Evolutionary conservation across 176 grass and related monocot species (phyloP).

Genomic region (Lolium perenne): DNA sequence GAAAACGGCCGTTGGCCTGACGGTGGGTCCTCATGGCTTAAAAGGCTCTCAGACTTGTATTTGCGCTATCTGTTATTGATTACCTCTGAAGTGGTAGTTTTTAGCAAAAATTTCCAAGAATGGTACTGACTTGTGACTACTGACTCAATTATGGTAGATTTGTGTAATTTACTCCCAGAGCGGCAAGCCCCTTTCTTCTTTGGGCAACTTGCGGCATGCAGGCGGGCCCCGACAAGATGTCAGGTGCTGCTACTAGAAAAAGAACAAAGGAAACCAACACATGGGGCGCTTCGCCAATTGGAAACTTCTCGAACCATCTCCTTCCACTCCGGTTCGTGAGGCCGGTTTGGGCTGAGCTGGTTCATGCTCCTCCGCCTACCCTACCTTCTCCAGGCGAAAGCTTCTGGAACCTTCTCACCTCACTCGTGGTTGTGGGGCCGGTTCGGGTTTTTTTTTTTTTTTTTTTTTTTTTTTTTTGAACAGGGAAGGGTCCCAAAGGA

Average conservation of each 20-base stretch:
- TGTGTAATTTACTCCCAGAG: not conserved
- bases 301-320: conserved; percentile 45
- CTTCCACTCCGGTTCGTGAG: conserved; percentile 21
- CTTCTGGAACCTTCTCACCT: conserved; percentile 46
- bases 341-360: conserved; percentile 48
- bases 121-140: no score
- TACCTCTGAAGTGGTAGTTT: no score
- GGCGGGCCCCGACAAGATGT: conserved; percentile 28
- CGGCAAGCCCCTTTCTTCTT: conserved; percentile 21
- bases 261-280: not conserved
- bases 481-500: no score
- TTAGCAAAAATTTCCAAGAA: no score
- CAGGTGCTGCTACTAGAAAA: not conserved
- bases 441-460: no score
- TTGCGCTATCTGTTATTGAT: no score
- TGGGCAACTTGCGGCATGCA: conserved; percentile 44
- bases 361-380: conserved; percentile 50
- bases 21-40: no score
- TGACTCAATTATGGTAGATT: no score
- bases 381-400: conserved; percentile 41
- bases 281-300: not conserved
- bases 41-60: no score
- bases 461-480: no score
- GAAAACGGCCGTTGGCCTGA: no score
- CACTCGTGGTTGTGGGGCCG: conserved; percentile 21